phyloP scores from a whole-genome alignment of 2,329 filamentous ascomycete species.

The Monilinia fructigena region DNA sequence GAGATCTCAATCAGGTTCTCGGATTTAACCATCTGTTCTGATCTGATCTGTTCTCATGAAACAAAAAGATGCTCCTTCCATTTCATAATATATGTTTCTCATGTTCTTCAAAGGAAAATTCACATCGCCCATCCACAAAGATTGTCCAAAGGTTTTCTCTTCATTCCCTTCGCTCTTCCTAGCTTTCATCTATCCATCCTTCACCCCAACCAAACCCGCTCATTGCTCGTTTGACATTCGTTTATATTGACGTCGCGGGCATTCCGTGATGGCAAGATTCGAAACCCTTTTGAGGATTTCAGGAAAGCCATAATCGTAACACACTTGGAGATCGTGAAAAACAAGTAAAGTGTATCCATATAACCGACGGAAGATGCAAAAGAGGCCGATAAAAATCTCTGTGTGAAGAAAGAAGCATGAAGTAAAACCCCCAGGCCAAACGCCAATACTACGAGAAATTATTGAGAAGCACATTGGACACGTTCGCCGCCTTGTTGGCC shows the following conservation, averaged over 20 bases:
- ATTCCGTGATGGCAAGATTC: not conserved
- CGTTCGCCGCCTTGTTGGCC: conserved; percentile 73
- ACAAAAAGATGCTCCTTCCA: conserved; percentile 1
- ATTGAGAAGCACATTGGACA: conserved; percentile 86
- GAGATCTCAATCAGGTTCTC: conserved; percentile 13
- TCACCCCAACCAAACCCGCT: conserved; percentile 4
- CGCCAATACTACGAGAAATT: conserved; percentile 41
- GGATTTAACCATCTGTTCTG: not conserved
- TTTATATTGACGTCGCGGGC: not conserved
- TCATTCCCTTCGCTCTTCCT: conserved; percentile 9
- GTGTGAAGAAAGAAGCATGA: conserved; percentile 6
- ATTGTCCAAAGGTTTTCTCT: conserved; percentile 16
- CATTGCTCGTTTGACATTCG: conserved; percentile 10
- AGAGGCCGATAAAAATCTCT: conserved; percentile 19
- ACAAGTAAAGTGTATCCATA: conserved; percentile 21
- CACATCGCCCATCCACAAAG: not conserved
- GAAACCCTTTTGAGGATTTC: not conserved
- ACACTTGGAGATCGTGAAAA: conserved; percentile 11
- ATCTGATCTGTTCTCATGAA: conserved; percentile 1
- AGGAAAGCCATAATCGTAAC: conserved; percentile 1
- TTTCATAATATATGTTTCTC: conserved; percentile 18
- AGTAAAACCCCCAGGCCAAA: conserved; percentile 20
- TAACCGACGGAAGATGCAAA: conserved; percentile 23
- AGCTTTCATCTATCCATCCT: conserved; percentile 8
- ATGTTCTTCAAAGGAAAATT: not conserved